Conservation (phyloP, 2,329 filamentous ascomycete genomes). For the Alternaria rosae region DNA sequence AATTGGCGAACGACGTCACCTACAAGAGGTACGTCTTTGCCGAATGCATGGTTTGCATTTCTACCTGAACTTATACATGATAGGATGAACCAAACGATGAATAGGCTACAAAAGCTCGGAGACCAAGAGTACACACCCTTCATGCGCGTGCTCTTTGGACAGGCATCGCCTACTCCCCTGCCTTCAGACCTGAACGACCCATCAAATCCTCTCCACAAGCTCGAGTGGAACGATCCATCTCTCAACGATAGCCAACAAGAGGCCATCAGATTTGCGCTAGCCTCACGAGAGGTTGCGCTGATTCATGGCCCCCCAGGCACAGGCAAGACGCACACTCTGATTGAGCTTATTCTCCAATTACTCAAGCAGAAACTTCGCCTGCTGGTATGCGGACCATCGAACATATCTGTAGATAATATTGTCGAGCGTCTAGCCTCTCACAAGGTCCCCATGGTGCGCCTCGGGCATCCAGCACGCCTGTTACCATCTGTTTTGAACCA, state of each 20-base stretch:
- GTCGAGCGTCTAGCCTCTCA: constrained; percentile 88
- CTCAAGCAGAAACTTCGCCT: constrained; percentile 75
- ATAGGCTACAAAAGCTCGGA: constrained; percentile 62
- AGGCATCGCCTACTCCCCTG: constrained; percentile 61
- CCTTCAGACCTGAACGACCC: constrained; percentile 54
- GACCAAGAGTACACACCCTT: constrained; percentile 65
- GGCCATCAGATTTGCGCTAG: constrained; percentile 80
- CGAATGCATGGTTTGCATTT: constrained; percentile 9
- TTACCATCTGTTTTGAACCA: constrained; percentile 87
- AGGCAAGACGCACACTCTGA: constrained; percentile 94
- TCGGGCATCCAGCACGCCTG: constrained; percentile 91
- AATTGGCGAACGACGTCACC: constrained; percentile 71
- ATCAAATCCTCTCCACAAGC: constrained; percentile 50
- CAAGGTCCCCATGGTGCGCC: constrained; percentile 83
- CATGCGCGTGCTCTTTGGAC: constrained; percentile 68
- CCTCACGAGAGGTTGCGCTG: constrained; percentile 79
- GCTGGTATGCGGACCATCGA: constrained; percentile 94
- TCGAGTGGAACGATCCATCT: constrained; percentile 63
- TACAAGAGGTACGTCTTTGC: constrained; percentile 62
- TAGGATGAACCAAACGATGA: constrained; percentile 71
- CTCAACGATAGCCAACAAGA: constrained; percentile 70
- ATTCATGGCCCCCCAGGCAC: constrained; percentile 97
- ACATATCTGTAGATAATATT: constrained; percentile 98
- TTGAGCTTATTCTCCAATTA: constrained; percentile 93
- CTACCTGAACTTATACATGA: constrained; percentile 19